Percentiles rank a stretch among this genome's conserved stretches.
Conservation (phyloP, 2,329 filamentous ascomycete species). For the Pseudogymnoascus destructans region DNA sequence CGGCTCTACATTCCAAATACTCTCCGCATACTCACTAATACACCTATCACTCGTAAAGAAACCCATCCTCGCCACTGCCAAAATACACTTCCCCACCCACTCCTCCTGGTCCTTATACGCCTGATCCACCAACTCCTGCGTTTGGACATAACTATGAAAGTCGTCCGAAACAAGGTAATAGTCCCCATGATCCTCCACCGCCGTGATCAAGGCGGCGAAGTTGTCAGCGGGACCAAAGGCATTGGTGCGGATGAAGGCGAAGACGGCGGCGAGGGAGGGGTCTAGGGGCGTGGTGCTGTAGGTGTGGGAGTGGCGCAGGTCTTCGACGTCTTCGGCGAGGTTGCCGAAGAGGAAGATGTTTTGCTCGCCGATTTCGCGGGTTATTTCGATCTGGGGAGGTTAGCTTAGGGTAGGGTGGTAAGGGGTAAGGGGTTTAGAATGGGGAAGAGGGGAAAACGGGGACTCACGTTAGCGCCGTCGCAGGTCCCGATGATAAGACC, state of each 20-base stretch:
- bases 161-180: constrained; percentile 97
- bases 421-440: not conserved
- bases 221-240: constrained; percentile 67
- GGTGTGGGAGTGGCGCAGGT: constrained; percentile 79
- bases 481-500: constrained; percentile 96
- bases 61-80: constrained; percentile 82
- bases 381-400: constrained; percentile 69
- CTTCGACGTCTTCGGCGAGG: constrained; percentile 89
- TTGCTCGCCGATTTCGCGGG: constrained; percentile 86
- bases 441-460: not conserved
- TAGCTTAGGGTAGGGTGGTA: constrained; percentile 8
- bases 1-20: constrained; percentile 94
- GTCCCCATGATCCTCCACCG: constrained; percentile 85
- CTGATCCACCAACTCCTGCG: constrained; percentile 81
- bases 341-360: constrained; percentile 99
- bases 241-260: constrained; percentile 65
- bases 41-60: constrained; percentile 94
- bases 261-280: constrained; percentile 64
- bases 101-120: constrained; percentile 84
- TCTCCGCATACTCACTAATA: constrained; percentile 94
- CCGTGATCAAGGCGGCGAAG: constrained; percentile 72
- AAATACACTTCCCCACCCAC: constrained; percentile 85
- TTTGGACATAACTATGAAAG: constrained; percentile 88
- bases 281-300: constrained; percentile 74
- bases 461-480: constrained; percentile 84